Evolutionary conservation across 495 filamentous ascomycete species (phyloP).

Genomic region (Peziza echinospora): DNA sequence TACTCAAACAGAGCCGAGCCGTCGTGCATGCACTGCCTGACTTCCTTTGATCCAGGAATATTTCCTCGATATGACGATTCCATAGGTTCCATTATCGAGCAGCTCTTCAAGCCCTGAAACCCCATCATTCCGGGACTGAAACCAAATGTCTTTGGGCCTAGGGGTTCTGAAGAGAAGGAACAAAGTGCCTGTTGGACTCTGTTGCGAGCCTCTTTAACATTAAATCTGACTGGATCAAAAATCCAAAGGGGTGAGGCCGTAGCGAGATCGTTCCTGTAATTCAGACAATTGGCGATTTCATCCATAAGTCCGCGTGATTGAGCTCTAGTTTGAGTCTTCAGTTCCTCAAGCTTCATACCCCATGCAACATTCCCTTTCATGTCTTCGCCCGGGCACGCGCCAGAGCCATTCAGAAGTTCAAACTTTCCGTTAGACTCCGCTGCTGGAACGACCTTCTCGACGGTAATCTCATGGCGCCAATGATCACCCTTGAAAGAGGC

Average conservation of each 20-base stretch:
- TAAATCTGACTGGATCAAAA: constrained; percentile 5
- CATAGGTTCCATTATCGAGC: neutral
- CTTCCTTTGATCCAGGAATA: neutral
- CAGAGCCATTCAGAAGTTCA: constrained; percentile 3
- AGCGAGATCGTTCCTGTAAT: constrained; percentile 2
- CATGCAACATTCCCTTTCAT: constrained; percentile 1
- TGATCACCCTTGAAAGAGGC: constrained; percentile 2
- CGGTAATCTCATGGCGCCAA: constrained; percentile 4
- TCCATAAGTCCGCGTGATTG: neutral
- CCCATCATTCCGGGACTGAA: neutral
- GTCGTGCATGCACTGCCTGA: neutral
- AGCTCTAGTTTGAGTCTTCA: neutral
- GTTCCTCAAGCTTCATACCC: neutral
- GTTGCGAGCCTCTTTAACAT: constrained; percentile 1
- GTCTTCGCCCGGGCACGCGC: constrained; percentile 7
- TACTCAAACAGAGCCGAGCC: neutral
- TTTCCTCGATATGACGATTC: neutral
- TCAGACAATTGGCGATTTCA: constrained; percentile 1
- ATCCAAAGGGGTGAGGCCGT: neutral
- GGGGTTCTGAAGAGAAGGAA: constrained; percentile 1
- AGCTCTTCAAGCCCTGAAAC: neutral
- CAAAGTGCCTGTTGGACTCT: constrained; percentile 2
- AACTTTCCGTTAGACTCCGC: constrained; percentile 4
- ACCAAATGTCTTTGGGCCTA: constrained; percentile 3
- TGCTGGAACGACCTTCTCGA: constrained; percentile 4